These are phyloP conservation scores for Yarrowia hollandica DNA, from an alignment of 805 yeast genomes.

Conservation along the genomic window DNA sequence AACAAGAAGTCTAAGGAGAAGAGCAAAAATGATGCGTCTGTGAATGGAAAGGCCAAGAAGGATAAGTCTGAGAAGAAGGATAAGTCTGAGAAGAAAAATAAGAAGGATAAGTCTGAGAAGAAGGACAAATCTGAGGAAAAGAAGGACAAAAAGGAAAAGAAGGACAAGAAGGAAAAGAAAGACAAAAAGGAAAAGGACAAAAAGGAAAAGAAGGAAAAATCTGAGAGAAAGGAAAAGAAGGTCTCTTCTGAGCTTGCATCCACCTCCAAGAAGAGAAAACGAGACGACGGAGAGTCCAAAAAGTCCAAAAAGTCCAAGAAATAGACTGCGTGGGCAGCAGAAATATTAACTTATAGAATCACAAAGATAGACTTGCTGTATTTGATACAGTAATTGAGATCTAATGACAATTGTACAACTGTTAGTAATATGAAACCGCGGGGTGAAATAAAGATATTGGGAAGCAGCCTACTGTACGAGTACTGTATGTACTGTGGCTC, in stretches of 20 bases:
- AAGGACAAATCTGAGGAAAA: conserved; percentile 38
- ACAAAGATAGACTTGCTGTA: conserved; percentile 6
- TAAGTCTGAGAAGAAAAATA: conserved; percentile 36
- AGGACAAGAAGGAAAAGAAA: conserved; percentile 34
- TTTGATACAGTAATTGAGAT: too few species aligned
- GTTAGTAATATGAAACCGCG: too few species aligned
- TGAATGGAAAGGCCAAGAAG: conserved; percentile 37
- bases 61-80: conserved; percentile 35
- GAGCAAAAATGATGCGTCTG: conserved; percentile 30
- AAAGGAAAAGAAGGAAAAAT: conserved; percentile 5
- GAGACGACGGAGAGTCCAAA: conserved; percentile 23
- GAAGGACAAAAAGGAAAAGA: conserved; percentile 35
- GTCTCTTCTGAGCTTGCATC: neutral
- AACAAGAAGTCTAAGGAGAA: conserved; percentile 38
- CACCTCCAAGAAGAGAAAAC: conserved; percentile 19
- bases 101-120: conserved; percentile 31
- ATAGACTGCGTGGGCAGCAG: conserved; percentile 3
- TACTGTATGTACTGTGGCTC: too few species aligned
- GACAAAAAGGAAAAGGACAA: conserved; percentile 33
- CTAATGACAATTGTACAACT: too few species aligned
- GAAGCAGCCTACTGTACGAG: too few species aligned
- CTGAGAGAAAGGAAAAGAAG: neutral
- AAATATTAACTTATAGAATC: conserved; percentile 13
- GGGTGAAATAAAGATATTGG: too few species aligned
- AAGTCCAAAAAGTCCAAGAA: conserved; percentile 9